Conservation (phyloP, 1,284 basidiomycete species). For the Boletus subluridellus region DNA sequence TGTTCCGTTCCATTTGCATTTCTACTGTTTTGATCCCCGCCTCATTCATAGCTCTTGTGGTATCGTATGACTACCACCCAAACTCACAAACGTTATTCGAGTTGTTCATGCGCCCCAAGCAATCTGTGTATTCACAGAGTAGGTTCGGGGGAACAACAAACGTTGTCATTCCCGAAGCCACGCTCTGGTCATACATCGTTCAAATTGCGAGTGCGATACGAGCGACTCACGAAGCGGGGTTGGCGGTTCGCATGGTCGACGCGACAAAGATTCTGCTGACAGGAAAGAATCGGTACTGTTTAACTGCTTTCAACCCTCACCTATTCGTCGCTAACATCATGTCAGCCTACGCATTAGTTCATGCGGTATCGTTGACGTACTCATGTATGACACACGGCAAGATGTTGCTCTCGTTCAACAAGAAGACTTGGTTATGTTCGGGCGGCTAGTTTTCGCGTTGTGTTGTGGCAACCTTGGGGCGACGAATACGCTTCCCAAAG, state of each 20-base stretch:
- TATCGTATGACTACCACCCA: constrained; percentile 91
- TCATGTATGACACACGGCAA: constrained; percentile 69
- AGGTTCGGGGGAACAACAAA: constrained; percentile 40
- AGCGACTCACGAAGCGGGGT: constrained; percentile 76
- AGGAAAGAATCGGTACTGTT: constrained; percentile 75
- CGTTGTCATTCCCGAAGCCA: constrained; percentile 66
- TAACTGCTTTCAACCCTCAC: not conserved
- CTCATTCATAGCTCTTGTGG: constrained; percentile 71
- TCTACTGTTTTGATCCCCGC: constrained; percentile 10
- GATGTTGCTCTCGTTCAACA: constrained; percentile 67
- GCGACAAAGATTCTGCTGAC: constrained; percentile 87
- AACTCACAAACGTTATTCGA: constrained; percentile 83
- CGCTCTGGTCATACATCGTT: constrained; percentile 91
- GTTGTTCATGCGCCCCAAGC: constrained; percentile 53
- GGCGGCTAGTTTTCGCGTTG: constrained; percentile 79
- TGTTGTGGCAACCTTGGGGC: constrained; percentile 67
- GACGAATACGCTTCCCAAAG: constrained; percentile 65
- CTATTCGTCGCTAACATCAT: not conserved
- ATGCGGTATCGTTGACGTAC: constrained; percentile 82
- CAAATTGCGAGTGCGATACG: constrained; percentile 90
- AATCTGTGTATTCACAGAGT: constrained; percentile 42
- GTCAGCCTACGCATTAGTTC: constrained; percentile 73
- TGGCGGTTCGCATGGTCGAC: constrained; percentile 84
- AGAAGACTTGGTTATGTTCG: constrained; percentile 88
- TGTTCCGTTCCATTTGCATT: constrained; percentile 15